Evolutionary conservation across 768 basidiomycete genomes (phyloP).

Genomic region (Russula compacta): DNA sequence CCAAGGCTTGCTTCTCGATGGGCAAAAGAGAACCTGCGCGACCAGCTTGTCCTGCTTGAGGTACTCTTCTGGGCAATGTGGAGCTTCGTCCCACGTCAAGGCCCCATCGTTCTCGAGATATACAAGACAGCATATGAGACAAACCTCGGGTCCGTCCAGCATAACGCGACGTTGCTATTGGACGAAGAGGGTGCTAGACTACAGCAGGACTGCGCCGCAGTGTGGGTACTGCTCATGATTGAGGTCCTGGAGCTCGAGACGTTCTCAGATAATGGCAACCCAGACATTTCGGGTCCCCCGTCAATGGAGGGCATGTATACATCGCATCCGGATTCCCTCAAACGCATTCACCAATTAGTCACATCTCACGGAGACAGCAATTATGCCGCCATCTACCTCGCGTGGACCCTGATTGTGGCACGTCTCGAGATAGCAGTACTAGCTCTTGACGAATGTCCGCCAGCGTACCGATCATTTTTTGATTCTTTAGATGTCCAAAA

Average conservation of each 20-base stretch:
- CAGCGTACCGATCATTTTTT: constrained; percentile 47
- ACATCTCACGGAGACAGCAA: constrained; percentile 50
- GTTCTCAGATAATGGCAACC: constrained; percentile 40
- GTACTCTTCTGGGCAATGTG: constrained; percentile 88
- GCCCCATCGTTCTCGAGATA: constrained; percentile 51
- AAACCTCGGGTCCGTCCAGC: constrained; percentile 55
- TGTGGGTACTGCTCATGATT: constrained; percentile 73
- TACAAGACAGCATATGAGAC: constrained; percentile 57
- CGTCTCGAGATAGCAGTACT: constrained; percentile 41
- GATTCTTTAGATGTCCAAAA: constrained; percentile 38
- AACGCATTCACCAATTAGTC: constrained; percentile 59
- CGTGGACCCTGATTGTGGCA: constrained; percentile 79
- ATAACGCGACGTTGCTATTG: constrained; percentile 52
- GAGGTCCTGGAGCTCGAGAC: constrained; percentile 77
- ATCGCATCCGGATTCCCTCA: constrained; percentile 52
- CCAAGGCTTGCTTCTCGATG: constrained; percentile 53
- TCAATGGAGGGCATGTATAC: constrained; percentile 44
- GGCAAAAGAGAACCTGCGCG: constrained; percentile 65
- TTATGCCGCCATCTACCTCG: constrained; percentile 62
- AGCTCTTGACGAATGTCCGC: constrained; percentile 44
- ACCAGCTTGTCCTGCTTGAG: constrained; percentile 76
- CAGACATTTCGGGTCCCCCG: constrained; percentile 47
- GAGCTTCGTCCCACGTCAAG: constrained; percentile 59
- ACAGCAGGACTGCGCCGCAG: constrained; percentile 54
- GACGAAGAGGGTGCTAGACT: constrained; percentile 67